phyloP scores from a whole-genome alignment of 2,329 filamentous ascomycete genomes.

The Pseudocercospora pini-densiflorae region DNA sequence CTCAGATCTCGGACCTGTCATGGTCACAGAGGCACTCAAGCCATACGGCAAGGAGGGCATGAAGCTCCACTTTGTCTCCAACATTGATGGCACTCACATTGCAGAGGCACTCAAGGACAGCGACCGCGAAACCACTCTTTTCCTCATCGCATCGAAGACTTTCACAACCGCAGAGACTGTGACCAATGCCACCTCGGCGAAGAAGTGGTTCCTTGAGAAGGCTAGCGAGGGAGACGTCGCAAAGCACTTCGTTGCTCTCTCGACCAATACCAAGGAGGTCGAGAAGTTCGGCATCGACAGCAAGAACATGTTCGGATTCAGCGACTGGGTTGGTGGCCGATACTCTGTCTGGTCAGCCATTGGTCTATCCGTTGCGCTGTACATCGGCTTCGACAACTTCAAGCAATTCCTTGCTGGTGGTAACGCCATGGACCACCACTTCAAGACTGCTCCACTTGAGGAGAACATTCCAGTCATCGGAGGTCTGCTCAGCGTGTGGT shows the following conservation, averaged over 20 bases:
- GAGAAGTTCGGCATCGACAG: slow-evolving; percentile 98
- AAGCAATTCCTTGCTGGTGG: slow-evolving; percentile 92
- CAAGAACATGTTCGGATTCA: slow-evolving; percentile 99
- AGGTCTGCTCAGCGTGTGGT: slow-evolving; percentile 95
- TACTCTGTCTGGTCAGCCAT: slow-evolving; percentile 99
- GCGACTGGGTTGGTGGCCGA: slow-evolving; percentile 96
- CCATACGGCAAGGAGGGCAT: slow-evolving; percentile 84
- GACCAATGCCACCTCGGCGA: slow-evolving; percentile 97
- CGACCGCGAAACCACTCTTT: slow-evolving; percentile 97
- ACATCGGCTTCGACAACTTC: slow-evolving; percentile 98
- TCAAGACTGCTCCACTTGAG: slow-evolving; percentile 85
- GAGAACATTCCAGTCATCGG: slow-evolving; percentile 94
- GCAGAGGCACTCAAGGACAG: slow-evolving; percentile 87
- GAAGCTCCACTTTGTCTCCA: slow-evolving; percentile 97
- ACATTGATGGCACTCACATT: slow-evolving; percentile 98
- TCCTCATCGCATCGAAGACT: slow-evolving; percentile 98
- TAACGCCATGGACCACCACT: slow-evolving; percentile 98
- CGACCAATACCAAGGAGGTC: slow-evolving; percentile 93
- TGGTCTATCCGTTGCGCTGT: slow-evolving; percentile 88
- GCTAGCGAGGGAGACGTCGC: slow-evolving; percentile 77
- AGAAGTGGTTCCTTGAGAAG: slow-evolving; percentile 91
- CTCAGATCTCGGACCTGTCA: slow-evolving; percentile 96
- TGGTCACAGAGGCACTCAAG: slow-evolving; percentile 98
- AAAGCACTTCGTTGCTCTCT: slow-evolving; percentile 98
- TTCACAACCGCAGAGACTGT: slow-evolving; percentile 98